Evolutionary conservation across 805 yeast genomes (phyloP), one percentile per base, ranked within the genome.

Genomic region (Yamadazyma olivae): DNA sequence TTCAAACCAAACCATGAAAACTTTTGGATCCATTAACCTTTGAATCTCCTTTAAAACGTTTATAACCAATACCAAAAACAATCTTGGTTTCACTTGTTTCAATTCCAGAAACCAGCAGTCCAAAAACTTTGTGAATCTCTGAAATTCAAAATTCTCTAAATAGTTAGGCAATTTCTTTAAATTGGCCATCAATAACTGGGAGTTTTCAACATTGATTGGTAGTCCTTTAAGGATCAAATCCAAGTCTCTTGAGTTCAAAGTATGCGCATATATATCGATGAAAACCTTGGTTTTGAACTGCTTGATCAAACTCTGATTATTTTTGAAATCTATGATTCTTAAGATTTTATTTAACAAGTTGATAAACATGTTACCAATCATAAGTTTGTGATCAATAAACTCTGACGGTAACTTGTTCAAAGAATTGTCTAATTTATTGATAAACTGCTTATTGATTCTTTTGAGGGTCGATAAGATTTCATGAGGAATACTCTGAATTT

Each of bases 1-100:
- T 29, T 77, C 70, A 87, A 88, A 83, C 91, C 91, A 84, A 2
- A 79, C 75, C 7, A 79, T 79, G 52, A 83, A 81, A 2, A 81
- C 73, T 28, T 70, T 70, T 6, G 79, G 79, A 2, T 79, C 79
- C 17, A 64, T 65, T 38, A 77, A 59, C 41, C 87, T 63, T 27
- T 80, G 58, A 14, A 82, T 74, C 10, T 79, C 67, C 5, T 83
- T 79, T 33, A 79, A 60, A 7, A 81, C 49, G 8, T 78, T 71
- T 32, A 75, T 74, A 30, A 75, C 57, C 31, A 77, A 67, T 33
- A 81, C 57, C 15, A 79, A 48, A 46, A 81, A 77, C 33, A 78
- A 53, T 37, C 79, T 64, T 1, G 89, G 78, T 32, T 78, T 70
- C 78, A 36, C 16, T 3, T 25, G 18, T 15, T n/a, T 4, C 12